Conservation (phyloP, 176 grass and related monocot genomes). For the Triticum urartu region DNA sequence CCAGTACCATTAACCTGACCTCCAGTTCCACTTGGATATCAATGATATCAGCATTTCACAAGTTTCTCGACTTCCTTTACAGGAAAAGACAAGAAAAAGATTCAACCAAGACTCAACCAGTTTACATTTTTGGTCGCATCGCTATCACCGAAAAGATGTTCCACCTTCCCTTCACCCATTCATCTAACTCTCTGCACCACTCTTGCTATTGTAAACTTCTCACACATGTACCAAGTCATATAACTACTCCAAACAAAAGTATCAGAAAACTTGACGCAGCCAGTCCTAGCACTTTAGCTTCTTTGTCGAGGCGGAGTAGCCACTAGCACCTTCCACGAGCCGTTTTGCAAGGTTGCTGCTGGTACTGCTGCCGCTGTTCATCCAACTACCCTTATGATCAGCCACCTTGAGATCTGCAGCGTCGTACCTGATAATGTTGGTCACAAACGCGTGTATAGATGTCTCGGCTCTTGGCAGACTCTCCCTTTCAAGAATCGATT, state of each 20-base stretch:
- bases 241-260: neutral
- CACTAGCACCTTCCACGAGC: slow-evolving; percentile 16
- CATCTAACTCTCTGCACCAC: neutral
- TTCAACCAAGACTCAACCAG: neutral
- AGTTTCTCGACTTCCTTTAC: neutral
- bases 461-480: slow-evolving; percentile 52
- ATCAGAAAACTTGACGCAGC: neutral
- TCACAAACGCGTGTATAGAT: slow-evolving; percentile 57
- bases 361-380: neutral
- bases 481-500: slow-evolving; percentile 60
- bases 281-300: slow-evolving; percentile 32
- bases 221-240: neutral
- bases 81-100: neutral
- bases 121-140: neutral
- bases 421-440: slow-evolving; percentile 52
- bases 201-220: neutral
- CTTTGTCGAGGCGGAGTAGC: slow-evolving; percentile 12
- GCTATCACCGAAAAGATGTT: neutral
- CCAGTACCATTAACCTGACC: too few species aligned
- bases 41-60: neutral
- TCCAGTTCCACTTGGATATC: neutral
- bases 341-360: slow-evolving; percentile 29
- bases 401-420: slow-evolving; percentile 24
- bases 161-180: too few species aligned
- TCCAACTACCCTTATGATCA: neutral